Evolutionary conservation across 73 alveolate genomes (phyloP), one percentile per base, ranked within the genome.

Genomic region (Symbiodinium pilosum): DNA sequence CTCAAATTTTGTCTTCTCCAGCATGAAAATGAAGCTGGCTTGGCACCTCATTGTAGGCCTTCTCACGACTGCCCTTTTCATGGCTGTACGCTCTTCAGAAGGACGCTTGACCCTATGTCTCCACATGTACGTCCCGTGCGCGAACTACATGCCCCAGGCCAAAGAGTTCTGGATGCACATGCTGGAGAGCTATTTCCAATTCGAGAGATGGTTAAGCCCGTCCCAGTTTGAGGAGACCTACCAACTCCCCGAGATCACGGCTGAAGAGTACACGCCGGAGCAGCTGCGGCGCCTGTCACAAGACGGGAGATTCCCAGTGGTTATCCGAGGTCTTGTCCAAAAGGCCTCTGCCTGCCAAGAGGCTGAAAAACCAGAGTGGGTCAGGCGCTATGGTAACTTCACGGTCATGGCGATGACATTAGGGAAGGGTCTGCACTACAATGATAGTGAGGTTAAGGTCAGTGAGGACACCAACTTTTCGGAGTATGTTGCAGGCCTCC

Each of bases 401-500:
- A 54, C 71, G 26, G 71, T 54, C 71, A 54, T 54, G 71, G 26
- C 71, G 32, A 54, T 54, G 71, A 54, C 71, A 21, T 54, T 54
- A 30, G 71, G 71, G 71, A 54, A 54, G 71, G 71, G 71, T 12
- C 34, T 54, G 71, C 71, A 54, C 30, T 54, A 54, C 71, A 54
- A 54, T 54, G 71, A 54, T 30, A 54, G 71, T 54, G 71, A 54
- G 71, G 71, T 54, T 7, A 54, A 54, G 71, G 71, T 54, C 34
- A 54, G 30, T 12, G 71, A 54, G 71, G 83, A 68, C 83, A n/a
- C 39, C 41, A 68, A 68, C 41, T 68, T 68, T 39, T 68, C 83
- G 83, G 83, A 68, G 83, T 68, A 68, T n/a, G 83, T 68, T 34
- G 83, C 34, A 12, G 83, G 41, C 83, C 34, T 68, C 83, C 83